Base-by-base conservation (phyloP, 192 early-diverging fungal species). In the Blastocladiella britannica region DNA sequence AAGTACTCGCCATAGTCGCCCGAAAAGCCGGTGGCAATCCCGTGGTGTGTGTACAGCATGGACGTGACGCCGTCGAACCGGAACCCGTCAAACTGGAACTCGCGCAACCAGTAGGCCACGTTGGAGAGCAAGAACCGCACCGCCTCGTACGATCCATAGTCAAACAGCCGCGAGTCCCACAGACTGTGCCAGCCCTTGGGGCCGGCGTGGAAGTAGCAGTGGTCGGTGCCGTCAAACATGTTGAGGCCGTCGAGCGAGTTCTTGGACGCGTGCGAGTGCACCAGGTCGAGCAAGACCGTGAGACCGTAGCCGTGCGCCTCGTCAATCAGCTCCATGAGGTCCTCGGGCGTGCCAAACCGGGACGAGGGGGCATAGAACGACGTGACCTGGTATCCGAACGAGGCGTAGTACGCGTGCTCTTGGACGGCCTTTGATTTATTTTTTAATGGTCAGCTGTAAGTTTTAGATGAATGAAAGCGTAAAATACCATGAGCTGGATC, bases 391-490 rank as follows among this genome's bases (percentile, higher is more conserved):
- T 97, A 97, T 3, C 93, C 93, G 61, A 97, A 97, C 7, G 84
- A 87, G 31, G 91, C 93, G 61, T 95, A 97, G 70, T 97, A 97
- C 26, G 93, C 91, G 60, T 97, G 93, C 67, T 97, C 93, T 92
- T 95, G 95, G 53, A 97, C 69, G 29, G 93, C 93, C n/a, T n/a
- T 74, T n/a, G n/a, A n/a, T n/a, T n/a, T n/a, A n/a, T n/a, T n/a
- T n/a, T n/a, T n/a, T n/a, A n/a, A n/a, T n/a, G n/a, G n/a, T n/a
- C n/a, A n/a, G n/a, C n/a, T n/a, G n/a, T n/a, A 57, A 57, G 53
- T 51, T 18, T 18, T 51, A 18, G 18, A 51, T 51, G 51, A n/a
- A 51, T 18, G 18, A 51, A 51, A 18, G 18, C 18, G n/a, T n/a
- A n/a, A n/a, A n/a, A n/a, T n/a, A n/a, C n/a, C 85, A 87, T 87